These are phyloP conservation scores for Coelastrella sp. DNA, from an alignment of 139 green algal species.

Conservation along the genomic window DNA sequence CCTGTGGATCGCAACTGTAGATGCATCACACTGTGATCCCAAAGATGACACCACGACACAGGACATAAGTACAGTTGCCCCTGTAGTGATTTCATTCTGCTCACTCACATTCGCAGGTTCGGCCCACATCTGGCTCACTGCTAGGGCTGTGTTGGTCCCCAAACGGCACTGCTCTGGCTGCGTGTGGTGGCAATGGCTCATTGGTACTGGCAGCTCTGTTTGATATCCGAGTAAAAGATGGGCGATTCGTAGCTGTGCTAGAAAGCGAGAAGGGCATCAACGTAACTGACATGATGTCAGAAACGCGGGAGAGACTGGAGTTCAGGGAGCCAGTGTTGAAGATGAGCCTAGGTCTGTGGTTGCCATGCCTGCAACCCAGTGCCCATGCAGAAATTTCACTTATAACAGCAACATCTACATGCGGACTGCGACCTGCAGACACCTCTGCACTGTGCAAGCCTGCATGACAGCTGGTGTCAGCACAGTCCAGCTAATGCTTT, in stretches of 20 bases:
- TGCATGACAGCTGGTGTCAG: too few species aligned
- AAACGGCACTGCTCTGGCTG: constrained; percentile 79
- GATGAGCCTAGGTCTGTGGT: constrained; percentile 70
- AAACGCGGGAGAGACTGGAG: constrained; percentile 81
- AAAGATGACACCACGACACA: too few species aligned
- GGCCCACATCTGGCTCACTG: constrained; percentile 64
- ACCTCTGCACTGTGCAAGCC: not conserved
- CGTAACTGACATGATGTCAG: constrained; percentile 69
- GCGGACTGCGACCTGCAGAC: not conserved
- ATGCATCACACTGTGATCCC: too few species aligned
- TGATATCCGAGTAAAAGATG: constrained; percentile 49
- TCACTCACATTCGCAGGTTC: constrained; percentile 13
- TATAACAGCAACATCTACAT: not conserved
- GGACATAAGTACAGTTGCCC: too few species aligned
- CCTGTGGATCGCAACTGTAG: too few species aligned
- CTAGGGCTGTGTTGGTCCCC: constrained; percentile 72
- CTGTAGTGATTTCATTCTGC: not conserved
- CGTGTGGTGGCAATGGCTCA: constrained; percentile 66
- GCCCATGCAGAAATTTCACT: too few species aligned
- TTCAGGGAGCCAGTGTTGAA: constrained; percentile 83
- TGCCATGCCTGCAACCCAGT: too few species aligned
- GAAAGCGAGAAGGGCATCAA: constrained; percentile 55
- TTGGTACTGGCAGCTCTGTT: constrained; percentile 71
- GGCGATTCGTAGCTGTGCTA: constrained; percentile 56
- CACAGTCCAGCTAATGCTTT: too few species aligned